phyloP scores from a whole-genome alignment of 2,329 filamentous ascomycete species.

The Aspergillus ibericus region DNA sequence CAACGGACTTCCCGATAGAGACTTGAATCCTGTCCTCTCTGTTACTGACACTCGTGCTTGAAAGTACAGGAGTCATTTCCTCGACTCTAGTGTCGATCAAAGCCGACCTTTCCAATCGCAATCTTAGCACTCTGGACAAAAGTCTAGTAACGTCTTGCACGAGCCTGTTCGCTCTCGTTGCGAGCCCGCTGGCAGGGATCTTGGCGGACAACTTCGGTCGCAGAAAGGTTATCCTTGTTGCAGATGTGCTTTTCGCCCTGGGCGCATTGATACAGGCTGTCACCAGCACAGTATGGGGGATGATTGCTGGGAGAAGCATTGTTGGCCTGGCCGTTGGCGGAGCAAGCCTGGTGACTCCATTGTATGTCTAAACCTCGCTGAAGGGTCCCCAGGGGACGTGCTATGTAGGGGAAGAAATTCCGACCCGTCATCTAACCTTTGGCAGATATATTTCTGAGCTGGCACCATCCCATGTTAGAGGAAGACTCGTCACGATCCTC shows the following conservation, averaged over 20 bases:
- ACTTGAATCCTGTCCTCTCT: background rate
- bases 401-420: background rate
- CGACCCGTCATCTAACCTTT: slow-evolving; percentile 4
- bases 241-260: slow-evolving; percentile 47
- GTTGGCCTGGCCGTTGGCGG: slow-evolving; percentile 50
- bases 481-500: slow-evolving; percentile 77
- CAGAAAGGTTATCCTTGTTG: slow-evolving; percentile 48
- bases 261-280: slow-evolving; percentile 47
- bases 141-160: slow-evolving; percentile 60
- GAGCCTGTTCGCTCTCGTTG: slow-evolving; percentile 58
- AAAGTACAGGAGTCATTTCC: slow-evolving; percentile 61
- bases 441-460: slow-evolving; percentile 77
- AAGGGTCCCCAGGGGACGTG: background rate
- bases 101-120: slow-evolving; percentile 52
- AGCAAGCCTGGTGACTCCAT: slow-evolving; percentile 73
- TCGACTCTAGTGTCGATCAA: slow-evolving; percentile 59
- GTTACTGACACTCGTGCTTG: slow-evolving; percentile 18
- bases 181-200: slow-evolving; percentile 55
- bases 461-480: slow-evolving; percentile 72
- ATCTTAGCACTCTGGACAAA: slow-evolving; percentile 57
- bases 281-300: slow-evolving; percentile 43
- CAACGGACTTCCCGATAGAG: background rate
- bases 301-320: slow-evolving; percentile 49
- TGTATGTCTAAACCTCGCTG: slow-evolving; percentile 46
- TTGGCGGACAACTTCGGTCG: slow-evolving; percentile 53